Evolutionary conservation across 2,329 filamentous ascomycete genomes (phyloP).

Genomic region (Colletotrichum karsti): DNA sequence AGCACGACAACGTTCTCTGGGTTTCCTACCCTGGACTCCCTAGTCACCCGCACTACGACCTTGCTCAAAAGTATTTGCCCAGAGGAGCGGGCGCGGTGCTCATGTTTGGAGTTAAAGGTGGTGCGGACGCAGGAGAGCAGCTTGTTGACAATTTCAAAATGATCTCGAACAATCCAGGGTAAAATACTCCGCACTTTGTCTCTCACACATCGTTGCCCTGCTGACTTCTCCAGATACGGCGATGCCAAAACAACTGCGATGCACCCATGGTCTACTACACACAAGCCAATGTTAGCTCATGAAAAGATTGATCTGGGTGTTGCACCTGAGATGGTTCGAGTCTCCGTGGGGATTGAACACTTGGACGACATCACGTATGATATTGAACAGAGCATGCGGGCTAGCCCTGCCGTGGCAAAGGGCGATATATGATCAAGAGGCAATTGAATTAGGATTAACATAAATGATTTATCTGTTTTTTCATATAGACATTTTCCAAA

Average conservation of each 20-base stretch:
- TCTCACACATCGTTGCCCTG: not conserved
- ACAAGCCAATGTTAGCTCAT: not conserved
- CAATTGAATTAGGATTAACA: not conserved
- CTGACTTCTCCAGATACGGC: not conserved
- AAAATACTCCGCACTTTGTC: not conserved
- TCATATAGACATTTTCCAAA: not conserved
- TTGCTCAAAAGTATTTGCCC: not conserved
- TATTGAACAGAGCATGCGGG: not conserved
- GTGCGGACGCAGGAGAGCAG: not conserved
- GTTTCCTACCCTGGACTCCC: not conserved
- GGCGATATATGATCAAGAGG: not conserved
- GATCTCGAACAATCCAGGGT: not conserved
- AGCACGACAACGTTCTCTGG: not conserved
- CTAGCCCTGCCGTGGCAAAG: not conserved
- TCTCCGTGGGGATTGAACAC: not conserved
- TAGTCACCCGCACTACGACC: not conserved
- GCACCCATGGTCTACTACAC: not conserved
- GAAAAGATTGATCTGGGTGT: constrained; percentile 64
- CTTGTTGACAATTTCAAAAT: not conserved
- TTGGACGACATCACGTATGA: not conserved
- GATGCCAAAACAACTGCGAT: not conserved
- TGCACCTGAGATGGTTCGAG: not conserved
- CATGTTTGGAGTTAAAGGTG: not conserved
- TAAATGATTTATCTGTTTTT: not conserved
- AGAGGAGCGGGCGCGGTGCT: not conserved